phyloP scores from a whole-genome alignment of 306 rosid genomes.

The Inga leiocalycina region DNA sequence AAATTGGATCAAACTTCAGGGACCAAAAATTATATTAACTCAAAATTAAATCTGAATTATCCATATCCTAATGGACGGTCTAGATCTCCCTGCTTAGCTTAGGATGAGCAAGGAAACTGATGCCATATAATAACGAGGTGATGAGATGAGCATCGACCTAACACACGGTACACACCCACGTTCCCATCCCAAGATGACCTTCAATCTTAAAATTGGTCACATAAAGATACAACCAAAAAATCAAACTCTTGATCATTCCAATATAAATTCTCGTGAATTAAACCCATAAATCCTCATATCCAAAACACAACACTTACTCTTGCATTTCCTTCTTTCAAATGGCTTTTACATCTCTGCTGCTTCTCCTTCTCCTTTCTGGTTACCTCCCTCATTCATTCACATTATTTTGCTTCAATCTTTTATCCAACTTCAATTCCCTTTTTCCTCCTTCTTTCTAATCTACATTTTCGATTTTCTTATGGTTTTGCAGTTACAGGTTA shows the following conservation, averaged over 20 bases:
- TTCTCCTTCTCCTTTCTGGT: neutral
- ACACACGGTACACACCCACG: neutral
- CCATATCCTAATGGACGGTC: too few relatives aligned
- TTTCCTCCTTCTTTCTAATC: neutral
- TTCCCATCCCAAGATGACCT: slow-evolving; percentile 10
- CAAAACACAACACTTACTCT: neutral
- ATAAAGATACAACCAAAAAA: neutral
- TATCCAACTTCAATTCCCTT: neutral
- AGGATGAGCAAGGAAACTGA: too few relatives aligned
- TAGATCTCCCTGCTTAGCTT: too few relatives aligned
- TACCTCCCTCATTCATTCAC: neutral
- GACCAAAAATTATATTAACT: too few relatives aligned
- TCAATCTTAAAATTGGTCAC: slow-evolving; percentile 5
- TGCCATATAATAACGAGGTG: too few relatives aligned
- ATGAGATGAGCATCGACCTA: neutral
- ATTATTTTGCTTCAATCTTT: neutral
- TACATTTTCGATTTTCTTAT: neutral
- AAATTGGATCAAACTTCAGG: too few relatives aligned
- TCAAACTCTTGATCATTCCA: neutral
- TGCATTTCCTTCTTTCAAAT: neutral
- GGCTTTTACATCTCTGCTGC: neutral
- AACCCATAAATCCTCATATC: neutral
- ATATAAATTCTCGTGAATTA: neutral
- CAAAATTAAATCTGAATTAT: too few relatives aligned
- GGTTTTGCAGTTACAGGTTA: slow-evolving; percentile 28